phyloP scores from a whole-genome alignment of 2,329 filamentous ascomycete genomes.

The Xylaria sp. region DNA sequence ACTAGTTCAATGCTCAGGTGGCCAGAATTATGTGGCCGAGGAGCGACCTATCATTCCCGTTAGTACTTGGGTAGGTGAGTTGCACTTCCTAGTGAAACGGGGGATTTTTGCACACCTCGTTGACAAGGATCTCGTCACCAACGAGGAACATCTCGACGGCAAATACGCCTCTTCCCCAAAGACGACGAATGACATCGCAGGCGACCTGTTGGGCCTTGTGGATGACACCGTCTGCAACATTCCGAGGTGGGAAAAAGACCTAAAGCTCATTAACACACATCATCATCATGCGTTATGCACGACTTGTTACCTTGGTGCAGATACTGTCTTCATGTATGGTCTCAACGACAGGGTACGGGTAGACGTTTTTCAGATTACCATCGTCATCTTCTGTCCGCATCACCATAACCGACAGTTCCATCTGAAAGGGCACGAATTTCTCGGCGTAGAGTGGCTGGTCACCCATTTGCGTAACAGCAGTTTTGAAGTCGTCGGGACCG shows the following conservation, averaged over 20 bases:
- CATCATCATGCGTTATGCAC: not conserved
- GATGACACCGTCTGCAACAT: conserved; percentile 70
- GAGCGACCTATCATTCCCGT: conserved; percentile 40
- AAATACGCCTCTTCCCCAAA: conserved; percentile 92
- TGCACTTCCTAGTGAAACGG: not conserved
- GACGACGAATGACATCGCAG: conserved; percentile 78
- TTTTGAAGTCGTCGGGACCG: conserved; percentile 60
- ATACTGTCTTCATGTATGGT: conserved; percentile 96
- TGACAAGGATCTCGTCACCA: conserved; percentile 79
- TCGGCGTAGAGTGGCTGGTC: conserved; percentile 85
- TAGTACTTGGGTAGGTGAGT: not conserved
- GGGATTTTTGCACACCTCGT: conserved; percentile 63
- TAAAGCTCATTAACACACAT: conserved; percentile 10
- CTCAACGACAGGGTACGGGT: conserved; percentile 91
- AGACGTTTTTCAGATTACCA: conserved; percentile 60
- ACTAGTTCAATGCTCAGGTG: conserved; percentile 96
- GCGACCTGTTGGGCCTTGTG: conserved; percentile 80
- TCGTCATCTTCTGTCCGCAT: conserved; percentile 82
- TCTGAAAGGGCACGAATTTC: conserved; percentile 85
- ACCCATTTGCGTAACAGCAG: conserved; percentile 76
- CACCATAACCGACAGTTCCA: conserved; percentile 94
- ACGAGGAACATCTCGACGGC: conserved; percentile 96
- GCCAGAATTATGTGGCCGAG: conserved; percentile 80
- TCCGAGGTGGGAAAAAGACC: conserved; percentile 81
- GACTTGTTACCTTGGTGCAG: conserved; percentile 79